Base-by-base conservation (phyloP, 2,329 filamentous ascomycete species). In the Aspergillus viridinutans region DNA sequence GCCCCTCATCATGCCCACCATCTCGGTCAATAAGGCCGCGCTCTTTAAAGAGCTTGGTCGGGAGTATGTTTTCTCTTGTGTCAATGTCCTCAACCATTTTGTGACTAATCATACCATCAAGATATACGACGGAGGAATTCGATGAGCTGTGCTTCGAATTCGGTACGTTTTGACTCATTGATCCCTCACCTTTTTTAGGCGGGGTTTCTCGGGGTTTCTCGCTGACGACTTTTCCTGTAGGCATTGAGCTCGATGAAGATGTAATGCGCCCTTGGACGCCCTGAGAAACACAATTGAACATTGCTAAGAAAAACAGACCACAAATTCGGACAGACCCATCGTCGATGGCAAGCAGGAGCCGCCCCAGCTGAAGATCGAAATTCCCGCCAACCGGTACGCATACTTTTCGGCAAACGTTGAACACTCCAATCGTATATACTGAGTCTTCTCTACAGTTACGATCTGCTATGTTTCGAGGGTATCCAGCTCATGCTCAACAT, bases 61-160 rank as follows among this genome's bases (percentile, higher is more conserved):
- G 78, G 87, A 94, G 85, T 97, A 84, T 75, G 83, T 67, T 20
- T 49, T 42, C 45, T 12, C 21, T 43, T 40, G 2, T 5, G 8
- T 21, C 12, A 21, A 17, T 76, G 29, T 43, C 10, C 40, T 64
- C 56, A 52, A 61, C 25, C 50, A 21, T 53, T 35, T 23, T 55
- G 50, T 47, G 45, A 12, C 61, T 61, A 35, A 57, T 53, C 52
- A 42, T 21, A 43, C 14, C 26, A 25, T 32, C 43, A 58, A 92
- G 89, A 65, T 93, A 90, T 76, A 96, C 93, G 55, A 94, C 90
- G 62, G 86, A 96, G 69, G 90, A 96, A 71, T 99, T 99, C 72
- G 94, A 99, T 76, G 90, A 96, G 72, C 83, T 99, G 67, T 97
- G 94, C 78, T 99, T 99, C 83, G 93, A 99, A 70, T 99, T 96